Evolutionary conservation across 768 basidiomycete species (phyloP), one percentile per base, ranked within the genome.

Genomic region (Cystofilobasidium bisporidii): DNA sequence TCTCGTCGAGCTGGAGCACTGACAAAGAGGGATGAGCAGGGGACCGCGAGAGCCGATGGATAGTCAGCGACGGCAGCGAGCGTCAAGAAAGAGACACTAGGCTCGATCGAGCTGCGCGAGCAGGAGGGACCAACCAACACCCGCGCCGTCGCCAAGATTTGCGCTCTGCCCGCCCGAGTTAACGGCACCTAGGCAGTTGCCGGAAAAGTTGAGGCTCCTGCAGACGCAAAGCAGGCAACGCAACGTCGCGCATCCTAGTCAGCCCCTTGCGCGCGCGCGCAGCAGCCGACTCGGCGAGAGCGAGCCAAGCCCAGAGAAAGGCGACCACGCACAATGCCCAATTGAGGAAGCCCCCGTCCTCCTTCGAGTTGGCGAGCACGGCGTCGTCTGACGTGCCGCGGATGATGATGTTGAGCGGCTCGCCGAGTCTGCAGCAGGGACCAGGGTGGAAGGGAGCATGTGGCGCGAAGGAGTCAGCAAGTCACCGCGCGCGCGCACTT

Each of bases 181-280:
- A 75, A 87, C 85, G 73, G 92, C 89, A 1, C 91, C 92, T 32
- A 94, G 78, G 74, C 91, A 94, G 78, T 93, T 88, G 20, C 83
- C 79, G 28, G 84, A 81, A 75, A 87, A 87, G 18, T 85, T 82
- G 65, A 91, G 77, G 33, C 53, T 57, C 36, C 62, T 63, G 32
- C 15, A 36, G 22, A 14, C 17, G 24, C 15, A 18, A 60, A 40
- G 59, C 12, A 38, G 24, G 36, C 12, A 36, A n/a, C n/a, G n/a
- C n/a, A n/a, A n/a, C n/a, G 41, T 15, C 3, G 17, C 3, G 2
- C 36, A 14, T 14, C 18, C 33, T 8, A 60, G 33, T 24, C 6
- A 60, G 15, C 10, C 18, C 20, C 26, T 3, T 50, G 48, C 22
- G 36, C 6, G 36, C 5, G 36, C 30, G 59, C 33, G 41, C 32